Evolutionary conservation across 2,329 filamentous ascomycete genomes (phyloP), one percentile per base, ranked within the genome.

Genomic region (Elsinoe arachidis): DNA sequence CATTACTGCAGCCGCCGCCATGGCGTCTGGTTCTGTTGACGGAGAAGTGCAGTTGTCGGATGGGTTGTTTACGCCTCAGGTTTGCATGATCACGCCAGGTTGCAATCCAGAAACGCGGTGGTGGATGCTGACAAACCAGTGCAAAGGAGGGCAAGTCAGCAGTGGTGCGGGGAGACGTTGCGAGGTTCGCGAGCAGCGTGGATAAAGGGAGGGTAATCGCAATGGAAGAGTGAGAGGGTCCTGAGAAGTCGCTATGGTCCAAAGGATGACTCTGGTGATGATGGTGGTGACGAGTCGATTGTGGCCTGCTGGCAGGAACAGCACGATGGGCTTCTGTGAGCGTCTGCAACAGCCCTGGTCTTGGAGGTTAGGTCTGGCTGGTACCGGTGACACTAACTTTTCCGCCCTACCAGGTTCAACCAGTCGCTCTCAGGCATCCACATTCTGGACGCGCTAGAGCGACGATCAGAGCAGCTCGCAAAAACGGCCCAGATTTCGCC

Each of bases 251-350:
- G 41, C 21, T 23, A 35, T 11, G 5, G 34, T 38, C 34, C 34
- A 17, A 15, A 26, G n/a, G 19, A 38, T 38, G 33, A 53, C 2
- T 17, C 34, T 14, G 33, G 12, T 14, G 33, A 11, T 11, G 17
- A 21, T 4, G 23, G 38, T 9, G 33, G 49, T 53, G 49, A 53
- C 49, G 49, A 53, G 34, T 53, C 49, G 49, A 53, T 35, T 39
- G 49, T 14, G n/a, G 49, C 34, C 49, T 53, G 30, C 33, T 12
- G 19, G 15, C 49, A 17, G 14, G 30, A 35, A 5, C 12, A 33
- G 11, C n/a, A 19, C 46, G n/a, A 51, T 23, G 46, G 5, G 15
- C 41, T 44, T 44, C 41, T 44, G 11, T 23, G 41, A 44, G 17
- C 38, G 38, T 43, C 38, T 43, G 15, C 15, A 17, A 14, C 38